A percentile compares a stretch with the other conserved stretches of the same genome.
These are phyloP conservation scores for Phytophthora sojae DNA, from an alignment of 352 stramenopile species.

Conservation along the genomic window DNA sequence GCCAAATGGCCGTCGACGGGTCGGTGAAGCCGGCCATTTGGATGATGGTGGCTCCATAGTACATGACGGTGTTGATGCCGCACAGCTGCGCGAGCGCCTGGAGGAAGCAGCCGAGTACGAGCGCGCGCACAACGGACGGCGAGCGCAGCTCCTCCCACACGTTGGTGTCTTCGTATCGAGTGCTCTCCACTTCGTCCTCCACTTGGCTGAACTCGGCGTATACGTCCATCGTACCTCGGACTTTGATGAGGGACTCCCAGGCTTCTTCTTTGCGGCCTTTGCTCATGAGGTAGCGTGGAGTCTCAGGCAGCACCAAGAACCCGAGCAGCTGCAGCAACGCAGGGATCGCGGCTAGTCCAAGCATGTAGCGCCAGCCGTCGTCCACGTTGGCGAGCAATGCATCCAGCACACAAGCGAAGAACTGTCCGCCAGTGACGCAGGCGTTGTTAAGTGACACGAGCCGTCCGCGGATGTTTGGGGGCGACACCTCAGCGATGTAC, in stretches of 20 bases:
- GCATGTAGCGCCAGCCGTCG: slow-evolving; percentile 85
- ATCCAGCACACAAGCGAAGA: slow-evolving; percentile 67
- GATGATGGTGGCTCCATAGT: slow-evolving; percentile 86
- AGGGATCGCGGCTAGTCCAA: slow-evolving; percentile 71
- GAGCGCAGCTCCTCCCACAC: slow-evolving; percentile 46
- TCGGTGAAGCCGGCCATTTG: slow-evolving; percentile 83
- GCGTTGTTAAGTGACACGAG: slow-evolving; percentile 84
- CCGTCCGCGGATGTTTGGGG: slow-evolving; percentile 64
- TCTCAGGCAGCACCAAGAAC: slow-evolving; percentile 79
- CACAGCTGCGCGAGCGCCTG: slow-evolving; percentile 63
- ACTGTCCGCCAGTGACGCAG: slow-evolving; percentile 76
- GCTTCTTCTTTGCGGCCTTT: slow-evolving; percentile 58
- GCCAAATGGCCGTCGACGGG: slow-evolving; percentile 76
- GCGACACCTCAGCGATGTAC: slow-evolving; percentile 82
- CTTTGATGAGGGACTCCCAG: slow-evolving; percentile 48
- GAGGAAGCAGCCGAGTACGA: slow-evolving; percentile 57
- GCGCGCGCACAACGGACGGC: slow-evolving; percentile 36
- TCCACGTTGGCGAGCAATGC: slow-evolving; percentile 62
- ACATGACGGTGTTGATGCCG: slow-evolving; percentile 91
- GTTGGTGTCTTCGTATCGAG: slow-evolving; percentile 29
- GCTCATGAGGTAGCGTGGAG: slow-evolving; percentile 70
- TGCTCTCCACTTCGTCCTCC: slow-evolving; percentile 55
- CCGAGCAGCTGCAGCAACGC: slow-evolving; percentile 69
- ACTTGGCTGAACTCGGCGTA: slow-evolving; percentile 65
- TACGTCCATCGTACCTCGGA: slow-evolving; percentile 65